These are phyloP conservation scores for Rhynchosporium graminicola DNA, from an alignment of 2,329 filamentous ascomycete genomes.

Conservation along the genomic window DNA sequence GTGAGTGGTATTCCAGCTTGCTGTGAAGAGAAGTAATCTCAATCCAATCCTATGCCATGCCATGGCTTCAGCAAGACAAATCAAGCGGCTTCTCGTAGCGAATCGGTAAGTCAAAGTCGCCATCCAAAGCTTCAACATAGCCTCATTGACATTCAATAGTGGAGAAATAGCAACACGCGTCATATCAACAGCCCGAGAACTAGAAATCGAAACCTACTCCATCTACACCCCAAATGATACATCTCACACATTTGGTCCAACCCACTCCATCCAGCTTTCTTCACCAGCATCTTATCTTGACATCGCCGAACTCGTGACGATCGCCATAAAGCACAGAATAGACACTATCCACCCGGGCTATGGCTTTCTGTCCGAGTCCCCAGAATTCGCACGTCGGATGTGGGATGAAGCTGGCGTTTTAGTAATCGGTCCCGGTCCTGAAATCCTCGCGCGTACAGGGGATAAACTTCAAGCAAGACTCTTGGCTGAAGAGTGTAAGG, in stretches of 20 bases:
- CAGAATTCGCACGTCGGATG: conserved; percentile 66
- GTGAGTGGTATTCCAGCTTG: too few species aligned
- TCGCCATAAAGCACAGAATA: conserved; percentile 52
- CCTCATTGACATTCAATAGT: conserved; percentile 41
- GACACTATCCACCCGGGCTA: conserved; percentile 73
- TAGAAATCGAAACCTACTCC: conserved; percentile 56
- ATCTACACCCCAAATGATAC: conserved; percentile 57
- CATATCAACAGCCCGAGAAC: conserved; percentile 58
- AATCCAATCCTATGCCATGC: background rate
- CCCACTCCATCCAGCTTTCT: conserved; percentile 51
- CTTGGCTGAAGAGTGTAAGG: conserved; percentile 62
- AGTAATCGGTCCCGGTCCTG: conserved; percentile 66
- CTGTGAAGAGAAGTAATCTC: too few species aligned
- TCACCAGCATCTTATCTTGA: conserved; percentile 56
- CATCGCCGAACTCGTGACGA: conserved; percentile 48
- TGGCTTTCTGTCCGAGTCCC: conserved; percentile 70
- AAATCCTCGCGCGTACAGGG: conserved; percentile 33
- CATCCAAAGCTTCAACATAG: background rate
- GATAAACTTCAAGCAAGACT: conserved; percentile 60
- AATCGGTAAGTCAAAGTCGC: conserved; percentile 47
- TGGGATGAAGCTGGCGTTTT: conserved; percentile 65
- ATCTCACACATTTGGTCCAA: conserved; percentile 54
- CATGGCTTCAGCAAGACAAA: conserved; percentile 37
- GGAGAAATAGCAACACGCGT: conserved; percentile 66
- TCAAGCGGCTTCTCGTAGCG: conserved; percentile 53